These are phyloP conservation scores for Tarenaya hassleriana DNA, from an alignment of 345 rosid species.

Conservation along the genomic window DNA sequence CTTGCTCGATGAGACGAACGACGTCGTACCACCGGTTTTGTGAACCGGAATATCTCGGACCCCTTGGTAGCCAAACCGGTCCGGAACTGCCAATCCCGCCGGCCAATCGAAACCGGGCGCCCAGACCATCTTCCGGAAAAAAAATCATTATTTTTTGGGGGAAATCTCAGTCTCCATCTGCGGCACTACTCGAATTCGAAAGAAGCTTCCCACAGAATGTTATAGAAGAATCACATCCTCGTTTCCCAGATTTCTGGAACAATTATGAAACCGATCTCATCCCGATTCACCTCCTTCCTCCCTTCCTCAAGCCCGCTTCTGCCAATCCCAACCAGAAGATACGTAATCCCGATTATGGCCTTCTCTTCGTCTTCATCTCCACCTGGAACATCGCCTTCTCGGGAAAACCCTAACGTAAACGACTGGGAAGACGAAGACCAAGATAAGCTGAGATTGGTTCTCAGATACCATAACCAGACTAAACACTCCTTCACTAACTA, in stretches of 20 bases:
- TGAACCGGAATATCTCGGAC: no score
- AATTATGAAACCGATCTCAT: constrained; percentile 20
- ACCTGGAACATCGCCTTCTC: constrained; percentile 25
- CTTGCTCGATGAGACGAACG: no score
- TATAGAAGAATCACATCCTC: background rate
- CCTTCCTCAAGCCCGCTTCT: constrained; percentile 18
- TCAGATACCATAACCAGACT: constrained; percentile 67
- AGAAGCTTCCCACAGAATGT: no score
- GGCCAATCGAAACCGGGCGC: no score
- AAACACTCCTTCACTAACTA: constrained; percentile 60
- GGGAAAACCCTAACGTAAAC: constrained; percentile 11
- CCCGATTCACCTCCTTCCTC: constrained; percentile 18
- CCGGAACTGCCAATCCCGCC: no score
- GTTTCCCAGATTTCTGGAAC: background rate
- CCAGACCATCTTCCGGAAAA: no score
- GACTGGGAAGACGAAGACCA: constrained; percentile 21
- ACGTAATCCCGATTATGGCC: constrained; percentile 27
- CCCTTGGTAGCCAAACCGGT: background rate
- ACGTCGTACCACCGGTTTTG: no score
- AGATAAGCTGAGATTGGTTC: constrained; percentile 37
- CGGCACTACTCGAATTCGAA: no score
- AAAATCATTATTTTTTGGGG: no score
- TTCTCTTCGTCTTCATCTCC: constrained; percentile 33
- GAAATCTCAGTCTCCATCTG: no score
- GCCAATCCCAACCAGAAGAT: constrained; percentile 18